Base-by-base conservation (phyloP, 768 basidiomycete genomes). In the Harrya chromipes region DNA sequence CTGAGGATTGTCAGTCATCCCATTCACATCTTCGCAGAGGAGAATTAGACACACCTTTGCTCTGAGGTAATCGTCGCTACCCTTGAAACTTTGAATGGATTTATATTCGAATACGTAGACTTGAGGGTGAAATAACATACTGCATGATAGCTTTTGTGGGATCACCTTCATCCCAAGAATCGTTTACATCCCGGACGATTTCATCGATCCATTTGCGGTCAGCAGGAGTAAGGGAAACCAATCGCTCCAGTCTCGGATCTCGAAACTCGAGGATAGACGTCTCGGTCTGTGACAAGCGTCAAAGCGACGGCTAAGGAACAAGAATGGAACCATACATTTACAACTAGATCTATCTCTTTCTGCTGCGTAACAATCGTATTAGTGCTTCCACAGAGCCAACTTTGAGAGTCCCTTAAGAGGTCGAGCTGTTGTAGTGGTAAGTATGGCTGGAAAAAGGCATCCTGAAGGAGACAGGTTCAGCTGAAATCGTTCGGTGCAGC, bases 161-260 rank as follows among this genome's bases (percentile, higher is more conserved):
- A 55, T 88, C 85, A 10, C 72, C 72, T 4, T 83, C 80, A 49
- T 81, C 78, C 86, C 87, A 94, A 8, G 79, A 78, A 43, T 88
- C 83, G 53, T 90, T 90, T 11, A 95, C 91, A 53, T 92, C 90
- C 46, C 77, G 81, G 35, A 94, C 80, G 48, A 95, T 83, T 57
- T 95, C 93, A 62, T 98, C 94, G 80, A 98, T 91, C 97, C 97
- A 99, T 67, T 90, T 94, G 50, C 95, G 75, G 66, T 98, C 97
- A 1, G 94, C 92, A 0, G 97, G 75, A 2, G 95, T 97, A 56
- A 99, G 71, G 6, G 80, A 82, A 19, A 86, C 81, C 29, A 85
- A 73, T 24, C 87, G 78, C 57, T 95, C 94, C 6, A 97, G 62
- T 61, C 78, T 83, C 4, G 84, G 80, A 65, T 97, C 85, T 35